Conservation (phyloP, 1,139 yeast genomes). For the Zygosaccharomyces sapae region DNA sequence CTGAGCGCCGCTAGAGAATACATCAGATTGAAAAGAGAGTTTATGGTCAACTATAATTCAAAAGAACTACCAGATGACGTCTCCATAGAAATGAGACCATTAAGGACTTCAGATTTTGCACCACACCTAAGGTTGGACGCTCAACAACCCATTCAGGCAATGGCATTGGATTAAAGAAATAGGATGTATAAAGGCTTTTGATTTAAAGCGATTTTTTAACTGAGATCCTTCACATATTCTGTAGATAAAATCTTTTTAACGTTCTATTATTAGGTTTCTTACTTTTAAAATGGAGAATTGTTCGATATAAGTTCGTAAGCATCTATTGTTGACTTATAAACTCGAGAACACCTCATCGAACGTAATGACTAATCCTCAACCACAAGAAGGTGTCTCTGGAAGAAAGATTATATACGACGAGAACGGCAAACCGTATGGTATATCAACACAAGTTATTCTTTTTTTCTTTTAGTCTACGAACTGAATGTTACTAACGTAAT, state of each 20-base stretch:
- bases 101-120: slow-evolving; percentile 30
- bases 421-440: slow-evolving; percentile 83
- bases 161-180: slow-evolving; percentile 17
- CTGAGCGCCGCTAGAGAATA: slow-evolving; percentile 84
- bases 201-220: background rate
- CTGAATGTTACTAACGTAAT: slow-evolving; percentile 30
- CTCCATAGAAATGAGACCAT: slow-evolving; percentile 28
- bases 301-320: background rate
- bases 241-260: slow-evolving; percentile 1
- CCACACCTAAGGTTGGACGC: slow-evolving; percentile 18
- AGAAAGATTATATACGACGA: slow-evolving; percentile 72
- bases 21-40: slow-evolving; percentile 44
- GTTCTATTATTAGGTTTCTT: background rate
- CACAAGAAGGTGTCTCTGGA: slow-evolving; percentile 52
- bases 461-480: slow-evolving; percentile 1
- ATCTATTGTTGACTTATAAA: background rate
- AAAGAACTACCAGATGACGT: slow-evolving; percentile 6
- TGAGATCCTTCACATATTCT: background rate
- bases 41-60: slow-evolving; percentile 11
- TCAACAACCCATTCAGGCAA: slow-evolving; percentile 18
- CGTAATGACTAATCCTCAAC: slow-evolving; percentile 13
- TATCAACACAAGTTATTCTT: background rate
- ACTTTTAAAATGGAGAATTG: background rate
- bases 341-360: background rate
- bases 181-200: background rate